Percentiles rank a stretch among this genome's conserved stretches.
phyloP scores from a whole-genome alignment of 495 filamentous ascomycete genomes.

The Talaromyces adpressus region DNA sequence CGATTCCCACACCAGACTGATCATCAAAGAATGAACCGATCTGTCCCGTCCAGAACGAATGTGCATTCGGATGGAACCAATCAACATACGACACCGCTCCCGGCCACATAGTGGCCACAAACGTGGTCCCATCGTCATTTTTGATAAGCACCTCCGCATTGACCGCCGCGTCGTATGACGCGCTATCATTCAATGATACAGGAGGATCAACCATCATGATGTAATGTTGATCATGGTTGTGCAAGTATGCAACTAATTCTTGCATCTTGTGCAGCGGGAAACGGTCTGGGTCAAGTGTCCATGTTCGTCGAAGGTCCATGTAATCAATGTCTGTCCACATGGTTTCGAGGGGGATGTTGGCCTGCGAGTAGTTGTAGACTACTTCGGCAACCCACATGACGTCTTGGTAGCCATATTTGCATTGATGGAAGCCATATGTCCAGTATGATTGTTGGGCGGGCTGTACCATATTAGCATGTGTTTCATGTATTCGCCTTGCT shows the following conservation, averaged over 20 bases:
- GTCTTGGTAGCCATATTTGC: constrained; percentile 50
- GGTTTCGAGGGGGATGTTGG: constrained; percentile 48
- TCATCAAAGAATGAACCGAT: constrained; percentile 5
- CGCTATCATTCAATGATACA: constrained; percentile 36
- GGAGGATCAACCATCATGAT: constrained; percentile 20
- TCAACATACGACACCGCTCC: constrained; percentile 18
- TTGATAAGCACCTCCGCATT: constrained; percentile 14
- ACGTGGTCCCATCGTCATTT: constrained; percentile 11
- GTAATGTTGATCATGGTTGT: constrained; percentile 15
- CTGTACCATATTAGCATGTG: constrained; percentile 11
- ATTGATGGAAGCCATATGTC: constrained; percentile 54
- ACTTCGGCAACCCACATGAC: constrained; percentile 39
- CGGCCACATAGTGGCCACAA: constrained; percentile 34
- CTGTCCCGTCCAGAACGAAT: constrained; percentile 15
- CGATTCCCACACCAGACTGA: constrained; percentile 4
- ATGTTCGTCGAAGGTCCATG: constrained; percentile 17
- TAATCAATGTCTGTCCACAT: constrained; percentile 48
- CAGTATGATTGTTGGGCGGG: constrained; percentile 60
- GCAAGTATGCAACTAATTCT: constrained; percentile 14
- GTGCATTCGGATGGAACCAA: constrained; percentile 16
- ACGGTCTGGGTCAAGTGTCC: constrained; percentile 17
- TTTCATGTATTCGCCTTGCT: too few relatives aligned
- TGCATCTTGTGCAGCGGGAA: constrained; percentile 9
- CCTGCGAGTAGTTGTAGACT: constrained; percentile 39
- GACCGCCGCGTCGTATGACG: neutral